Evolutionary conservation across 768 basidiomycete genomes (phyloP).

Genomic region (Neoboletus subvelutipes): DNA sequence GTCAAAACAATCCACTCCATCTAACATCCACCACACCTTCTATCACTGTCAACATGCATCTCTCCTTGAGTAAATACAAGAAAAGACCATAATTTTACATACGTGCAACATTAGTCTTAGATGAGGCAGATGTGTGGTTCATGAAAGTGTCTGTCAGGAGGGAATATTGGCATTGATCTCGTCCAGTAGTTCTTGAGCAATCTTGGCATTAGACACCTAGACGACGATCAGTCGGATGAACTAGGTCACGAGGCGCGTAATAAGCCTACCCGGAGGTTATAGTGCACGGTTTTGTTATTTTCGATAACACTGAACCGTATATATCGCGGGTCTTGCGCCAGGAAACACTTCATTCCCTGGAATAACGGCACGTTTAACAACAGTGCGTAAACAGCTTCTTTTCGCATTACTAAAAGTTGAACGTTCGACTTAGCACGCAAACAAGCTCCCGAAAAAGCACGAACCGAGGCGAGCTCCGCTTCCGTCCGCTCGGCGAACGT

Average conservation of each 20-base stretch:
- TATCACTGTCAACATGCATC: constrained; percentile 23
- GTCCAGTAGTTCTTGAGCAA: constrained; percentile 67
- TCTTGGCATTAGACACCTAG: constrained; percentile 67
- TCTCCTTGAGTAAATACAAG: constrained; percentile 30
- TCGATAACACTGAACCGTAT: constrained; percentile 74
- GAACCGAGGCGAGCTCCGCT: constrained; percentile 67
- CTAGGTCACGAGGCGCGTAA: background rate
- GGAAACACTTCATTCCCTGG: constrained; percentile 69
- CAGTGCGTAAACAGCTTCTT: constrained; percentile 76
- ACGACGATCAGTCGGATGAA: background rate
- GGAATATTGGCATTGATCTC: constrained; percentile 48
- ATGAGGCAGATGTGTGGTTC: constrained; percentile 26
- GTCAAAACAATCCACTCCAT: constrained; percentile 10
- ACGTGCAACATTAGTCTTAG: constrained; percentile 35
- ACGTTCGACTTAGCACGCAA: constrained; percentile 10
- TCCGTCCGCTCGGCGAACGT: constrained; percentile 63
- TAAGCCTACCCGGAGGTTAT: constrained; percentile 66
- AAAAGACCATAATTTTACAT: constrained; percentile 32
- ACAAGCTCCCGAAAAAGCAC: background rate
- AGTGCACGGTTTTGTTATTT: constrained; percentile 57
- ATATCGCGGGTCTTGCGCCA: constrained; percentile 79
- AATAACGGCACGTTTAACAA: constrained; percentile 76
- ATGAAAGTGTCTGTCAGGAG: constrained; percentile 24
- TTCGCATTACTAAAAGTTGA: constrained; percentile 67
- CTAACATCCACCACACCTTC: constrained; percentile 18